Percentiles rank a stretch among this genome's conserved stretches.
These are phyloP conservation scores for Colletotrichum chlorophyti DNA, from an alignment of 2,329 filamentous ascomycete species.

Conservation along the genomic window DNA sequence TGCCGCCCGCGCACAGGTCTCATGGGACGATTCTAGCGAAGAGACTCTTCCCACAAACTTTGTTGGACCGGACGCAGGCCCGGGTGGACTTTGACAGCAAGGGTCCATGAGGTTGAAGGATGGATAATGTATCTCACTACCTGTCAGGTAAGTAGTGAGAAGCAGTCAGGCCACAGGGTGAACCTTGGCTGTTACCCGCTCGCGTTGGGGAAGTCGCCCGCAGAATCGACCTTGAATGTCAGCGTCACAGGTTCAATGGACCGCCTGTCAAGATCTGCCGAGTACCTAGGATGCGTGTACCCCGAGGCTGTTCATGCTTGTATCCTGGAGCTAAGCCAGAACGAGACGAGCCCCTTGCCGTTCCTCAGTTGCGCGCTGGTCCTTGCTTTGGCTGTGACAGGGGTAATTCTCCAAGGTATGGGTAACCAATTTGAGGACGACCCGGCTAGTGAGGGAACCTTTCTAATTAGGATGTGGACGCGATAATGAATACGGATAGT, in stretches of 20 bases:
- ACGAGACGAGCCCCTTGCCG: slow-evolving; percentile 2
- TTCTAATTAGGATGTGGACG: neutral
- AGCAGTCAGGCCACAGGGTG: slow-evolving; percentile 13
- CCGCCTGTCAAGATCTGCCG: slow-evolving; percentile 1
- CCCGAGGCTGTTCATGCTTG: neutral
- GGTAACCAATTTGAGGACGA: slow-evolving; percentile 23
- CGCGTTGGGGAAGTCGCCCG: no score
- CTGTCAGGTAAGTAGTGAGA: slow-evolving; percentile 1
- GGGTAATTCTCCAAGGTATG: slow-evolving; percentile 22
- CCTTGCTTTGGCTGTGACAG: slow-evolving; percentile 17
- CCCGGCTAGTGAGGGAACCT: slow-evolving; percentile 19
- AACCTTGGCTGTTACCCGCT: slow-evolving; percentile 1
- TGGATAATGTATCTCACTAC: slow-evolving; percentile 5
- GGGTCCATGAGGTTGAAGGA: neutral
- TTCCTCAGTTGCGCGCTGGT: slow-evolving; percentile 13
- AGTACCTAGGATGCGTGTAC: slow-evolving; percentile 21
- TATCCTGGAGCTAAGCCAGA: neutral
- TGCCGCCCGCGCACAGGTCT: no score
- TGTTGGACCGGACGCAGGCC: slow-evolving; percentile 1
- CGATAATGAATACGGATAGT: slow-evolving; percentile 12
- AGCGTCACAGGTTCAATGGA: no score
- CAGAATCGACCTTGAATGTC: no score
- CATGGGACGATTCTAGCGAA: neutral
- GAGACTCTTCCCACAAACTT: slow-evolving; percentile 5
- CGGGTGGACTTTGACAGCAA: slow-evolving; percentile 14